Percentiles rank a stretch among this genome's conserved stretches.
Conservation (phyloP, 768 basidiomycete species). For the Boletales sp. region DNA sequence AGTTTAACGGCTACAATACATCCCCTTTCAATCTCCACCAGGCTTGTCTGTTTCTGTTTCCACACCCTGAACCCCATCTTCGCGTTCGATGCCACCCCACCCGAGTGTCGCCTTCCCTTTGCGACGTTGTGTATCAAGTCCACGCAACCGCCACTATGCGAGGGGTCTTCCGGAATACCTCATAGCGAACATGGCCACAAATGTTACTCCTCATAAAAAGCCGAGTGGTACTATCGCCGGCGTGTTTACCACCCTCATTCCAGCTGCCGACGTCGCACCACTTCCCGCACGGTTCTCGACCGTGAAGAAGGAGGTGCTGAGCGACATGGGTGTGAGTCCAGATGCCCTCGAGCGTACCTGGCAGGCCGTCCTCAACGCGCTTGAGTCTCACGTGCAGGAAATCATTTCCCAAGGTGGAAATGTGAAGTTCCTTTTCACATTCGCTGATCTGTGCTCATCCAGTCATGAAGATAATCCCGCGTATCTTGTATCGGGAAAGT, state of each 20-base stretch:
- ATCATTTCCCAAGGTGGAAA: conserved; percentile 45
- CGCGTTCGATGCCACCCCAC: neutral
- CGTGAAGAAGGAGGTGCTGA: conserved; percentile 55
- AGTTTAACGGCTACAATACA: too few relatives aligned
- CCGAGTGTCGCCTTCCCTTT: neutral
- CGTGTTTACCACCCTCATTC: conserved; percentile 44
- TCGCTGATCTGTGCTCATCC: neutral
- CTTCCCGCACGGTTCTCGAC: conserved; percentile 57
- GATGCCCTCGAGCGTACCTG: conserved; percentile 44
- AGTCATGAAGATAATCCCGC: conserved; percentile 46
- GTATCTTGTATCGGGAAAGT: conserved; percentile 41
- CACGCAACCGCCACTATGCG: neutral
- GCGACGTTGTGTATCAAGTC: neutral
- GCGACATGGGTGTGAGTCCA: conserved; percentile 26
- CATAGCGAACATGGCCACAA: conserved; percentile 9
- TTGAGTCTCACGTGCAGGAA: conserved; percentile 44
- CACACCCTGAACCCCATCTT: too few relatives aligned
- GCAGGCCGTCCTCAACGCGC: conserved; percentile 49
- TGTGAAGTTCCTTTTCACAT: conserved; percentile 30
- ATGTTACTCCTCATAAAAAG: conserved; percentile 12
- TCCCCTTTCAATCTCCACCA: too few relatives aligned
- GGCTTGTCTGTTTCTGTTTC: too few relatives aligned
- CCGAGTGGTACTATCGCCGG: conserved; percentile 41
- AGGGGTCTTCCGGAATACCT: neutral
- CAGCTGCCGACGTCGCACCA: conserved; percentile 31